Conservation (phyloP, 2,329 filamentous ascomycete species). For the Pseudogymnoascus sp. region DNA sequence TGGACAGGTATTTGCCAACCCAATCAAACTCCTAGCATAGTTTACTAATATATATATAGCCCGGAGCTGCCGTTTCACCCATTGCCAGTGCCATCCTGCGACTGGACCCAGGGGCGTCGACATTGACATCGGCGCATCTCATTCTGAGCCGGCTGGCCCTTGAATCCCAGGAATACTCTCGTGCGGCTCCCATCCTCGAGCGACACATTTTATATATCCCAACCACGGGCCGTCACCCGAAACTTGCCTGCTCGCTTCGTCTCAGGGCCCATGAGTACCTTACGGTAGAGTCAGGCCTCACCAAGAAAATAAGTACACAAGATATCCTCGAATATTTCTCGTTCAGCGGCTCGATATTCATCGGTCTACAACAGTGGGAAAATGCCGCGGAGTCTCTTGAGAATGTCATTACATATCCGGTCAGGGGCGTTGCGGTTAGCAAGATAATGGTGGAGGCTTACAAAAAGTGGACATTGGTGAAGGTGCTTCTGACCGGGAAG, state of each 20-base stretch:
- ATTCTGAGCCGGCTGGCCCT: constrained; percentile 48
- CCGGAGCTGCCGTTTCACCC: constrained; percentile 19
- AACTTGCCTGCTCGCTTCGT: constrained; percentile 36
- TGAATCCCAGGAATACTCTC: constrained; percentile 42
- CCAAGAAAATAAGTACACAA: constrained; percentile 40
- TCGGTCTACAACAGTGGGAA: constrained; percentile 51
- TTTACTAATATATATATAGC: constrained; percentile 14
- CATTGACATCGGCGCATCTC: constrained; percentile 58
- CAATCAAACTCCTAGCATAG: neutral
- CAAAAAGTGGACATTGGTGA: constrained; percentile 80
- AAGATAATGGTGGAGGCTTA: constrained; percentile 81
- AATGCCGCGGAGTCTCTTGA: constrained; percentile 54
- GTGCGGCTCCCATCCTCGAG: constrained; percentile 53
- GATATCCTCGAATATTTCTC: constrained; percentile 61
- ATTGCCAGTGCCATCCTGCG: constrained; percentile 45
- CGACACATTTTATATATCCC: constrained; percentile 60
- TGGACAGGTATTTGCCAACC: constrained; percentile 17
- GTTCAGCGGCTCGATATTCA: constrained; percentile 55
- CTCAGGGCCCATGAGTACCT: constrained; percentile 49
- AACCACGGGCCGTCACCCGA: constrained; percentile 31
- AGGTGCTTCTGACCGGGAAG: constrained; percentile 61
- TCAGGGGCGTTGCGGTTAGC: constrained; percentile 52
- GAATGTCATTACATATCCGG: constrained; percentile 58
- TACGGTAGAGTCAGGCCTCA: constrained; percentile 48
- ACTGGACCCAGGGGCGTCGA: constrained; percentile 56